Base-by-base conservation (phyloP, 495 filamentous ascomycete species). In the Annulohypoxylon stygium region DNA sequence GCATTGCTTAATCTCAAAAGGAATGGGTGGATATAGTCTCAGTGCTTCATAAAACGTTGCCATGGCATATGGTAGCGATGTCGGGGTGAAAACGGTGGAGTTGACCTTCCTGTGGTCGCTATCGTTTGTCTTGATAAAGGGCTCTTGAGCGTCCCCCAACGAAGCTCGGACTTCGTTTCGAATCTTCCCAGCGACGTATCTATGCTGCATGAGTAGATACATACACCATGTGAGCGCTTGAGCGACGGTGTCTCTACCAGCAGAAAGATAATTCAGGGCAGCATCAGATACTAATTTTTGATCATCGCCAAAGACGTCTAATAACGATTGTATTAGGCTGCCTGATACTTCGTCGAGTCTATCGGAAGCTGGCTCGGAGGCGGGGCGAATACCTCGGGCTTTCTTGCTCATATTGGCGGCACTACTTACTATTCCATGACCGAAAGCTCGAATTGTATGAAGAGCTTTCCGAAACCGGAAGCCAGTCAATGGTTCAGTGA, bases 171-270 rank as follows among this genome's bases (percentile, higher is more conserved):
- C 77, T 69, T 89, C 88, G n/a, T 75, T 60, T 16, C 82, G 78
- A 59, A 88, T 78, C 60, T 74, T 80, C 41, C 80, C 64, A 2
- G 77, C 54, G 0, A 80, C 77, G 3, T 36, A n/a, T 0, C 78
- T 82, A 61, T 89, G 80, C 11, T 80, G 79, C 78, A 88, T 87
- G 3, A 90, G 78, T 0, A 87, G 79, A 67, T 89, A 88, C 43
- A 88, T 85, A 11, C 83, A 83, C 88, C 88, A 90, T 7, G 88
- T 89, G 8, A 90, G 76, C 0, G 87, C 87, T 72, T 90, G 88
- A 8, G 87, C 88, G 16, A 86, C 88, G 0, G 88, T 90, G 76
- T 90, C 88, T 65, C 88, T 76, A 33, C 88, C 83, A 8, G 88
- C 88, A 25, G 87, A 88, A 6, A 89, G 82, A 66, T 88, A 90